Evolutionary conservation across 2,329 filamentous ascomycete species (phyloP).

Genomic region (Aspergillus sp.): DNA sequence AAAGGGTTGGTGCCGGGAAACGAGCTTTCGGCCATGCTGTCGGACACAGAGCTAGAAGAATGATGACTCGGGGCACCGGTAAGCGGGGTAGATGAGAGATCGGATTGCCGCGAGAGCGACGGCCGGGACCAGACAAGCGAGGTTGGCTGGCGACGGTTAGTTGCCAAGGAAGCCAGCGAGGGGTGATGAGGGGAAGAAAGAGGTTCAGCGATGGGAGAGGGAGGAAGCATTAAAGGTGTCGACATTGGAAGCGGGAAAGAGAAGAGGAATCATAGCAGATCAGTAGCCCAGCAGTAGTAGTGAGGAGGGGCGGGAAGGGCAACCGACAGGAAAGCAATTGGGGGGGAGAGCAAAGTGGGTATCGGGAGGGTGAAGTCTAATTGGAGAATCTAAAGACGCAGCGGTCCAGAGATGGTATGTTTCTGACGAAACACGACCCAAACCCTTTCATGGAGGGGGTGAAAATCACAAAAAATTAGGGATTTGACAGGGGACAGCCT

Average conservation of each 20-base stretch:
- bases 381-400: constrained; percentile 19
- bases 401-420: constrained; percentile 15
- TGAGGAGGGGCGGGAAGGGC: constrained; percentile 23
- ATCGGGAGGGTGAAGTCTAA: constrained; percentile 21
- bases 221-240: constrained; percentile 2
- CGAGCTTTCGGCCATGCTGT: constrained; percentile 64
- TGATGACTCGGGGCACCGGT: constrained; percentile 26
- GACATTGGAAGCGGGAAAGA: constrained; percentile 4
- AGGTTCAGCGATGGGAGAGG: constrained; percentile 1
- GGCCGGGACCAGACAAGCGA: constrained; percentile 53
- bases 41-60: constrained; percentile 27
- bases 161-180: constrained; percentile 4
- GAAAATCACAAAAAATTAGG: not conserved
- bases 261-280: constrained; percentile 4
- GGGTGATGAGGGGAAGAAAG: constrained; percentile 12
- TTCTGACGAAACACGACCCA: not conserved
- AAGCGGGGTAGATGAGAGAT: constrained; percentile 44
- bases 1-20: constrained; percentile 84
- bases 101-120: constrained; percentile 63
- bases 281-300: constrained; percentile 13
- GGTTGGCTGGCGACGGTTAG: constrained; percentile 66
- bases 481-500: too few relatives aligned
- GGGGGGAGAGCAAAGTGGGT: constrained; percentile 20
- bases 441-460: not conserved
- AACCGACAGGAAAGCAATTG: constrained; percentile 16